Conservation (phyloP, 1,284 basidiomycete species). For the Sporisorium sorghi region DNA sequence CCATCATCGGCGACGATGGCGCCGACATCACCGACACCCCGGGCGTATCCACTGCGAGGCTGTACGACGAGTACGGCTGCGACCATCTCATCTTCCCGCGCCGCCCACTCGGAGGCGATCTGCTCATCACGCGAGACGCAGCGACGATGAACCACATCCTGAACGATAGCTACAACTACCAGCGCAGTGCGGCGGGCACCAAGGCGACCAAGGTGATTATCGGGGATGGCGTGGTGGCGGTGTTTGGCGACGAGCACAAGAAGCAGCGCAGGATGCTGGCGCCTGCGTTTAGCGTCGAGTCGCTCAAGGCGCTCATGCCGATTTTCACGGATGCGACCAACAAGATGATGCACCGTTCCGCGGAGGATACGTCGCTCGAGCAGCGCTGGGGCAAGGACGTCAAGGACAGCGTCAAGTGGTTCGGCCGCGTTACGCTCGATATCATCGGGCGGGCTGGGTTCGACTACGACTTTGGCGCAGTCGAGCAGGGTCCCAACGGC, state of each 20-base stretch:
- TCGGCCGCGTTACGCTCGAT: conserved; percentile 49
- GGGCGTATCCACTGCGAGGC: conserved; percentile 26
- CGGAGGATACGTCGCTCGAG: conserved; percentile 38
- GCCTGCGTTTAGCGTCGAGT: conserved; percentile 46
- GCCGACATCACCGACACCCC: conserved; percentile 30
- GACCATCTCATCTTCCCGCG: conserved; percentile 46
- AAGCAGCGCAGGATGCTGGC: conserved; percentile 44
- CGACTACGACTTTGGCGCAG: conserved; percentile 54
- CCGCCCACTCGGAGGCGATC: conserved; percentile 41
- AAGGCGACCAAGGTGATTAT: conserved; percentile 54
- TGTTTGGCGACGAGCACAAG: conserved; percentile 50
- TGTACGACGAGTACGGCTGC: conserved; percentile 31
- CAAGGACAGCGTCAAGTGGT: conserved; percentile 46
- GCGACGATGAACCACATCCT: conserved; percentile 48
- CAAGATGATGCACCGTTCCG: conserved; percentile 47
- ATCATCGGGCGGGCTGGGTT: conserved; percentile 54
- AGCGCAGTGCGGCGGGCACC: conserved; percentile 37
- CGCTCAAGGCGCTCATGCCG: conserved; percentile 38
- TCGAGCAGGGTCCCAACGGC: conserved; percentile 50
- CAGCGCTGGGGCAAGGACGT: conserved; percentile 31
- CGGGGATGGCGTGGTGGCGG: conserved; percentile 44
- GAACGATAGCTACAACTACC: conserved; percentile 44
- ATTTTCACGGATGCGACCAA: conserved; percentile 39
- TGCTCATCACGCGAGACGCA: conserved; percentile 45
- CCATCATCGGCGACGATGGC: conserved; percentile 34